Evolutionary conservation across 495 filamentous ascomycete species (phyloP), one percentile per base, ranked within the genome.

Genomic region (Poronia punctata): DNA sequence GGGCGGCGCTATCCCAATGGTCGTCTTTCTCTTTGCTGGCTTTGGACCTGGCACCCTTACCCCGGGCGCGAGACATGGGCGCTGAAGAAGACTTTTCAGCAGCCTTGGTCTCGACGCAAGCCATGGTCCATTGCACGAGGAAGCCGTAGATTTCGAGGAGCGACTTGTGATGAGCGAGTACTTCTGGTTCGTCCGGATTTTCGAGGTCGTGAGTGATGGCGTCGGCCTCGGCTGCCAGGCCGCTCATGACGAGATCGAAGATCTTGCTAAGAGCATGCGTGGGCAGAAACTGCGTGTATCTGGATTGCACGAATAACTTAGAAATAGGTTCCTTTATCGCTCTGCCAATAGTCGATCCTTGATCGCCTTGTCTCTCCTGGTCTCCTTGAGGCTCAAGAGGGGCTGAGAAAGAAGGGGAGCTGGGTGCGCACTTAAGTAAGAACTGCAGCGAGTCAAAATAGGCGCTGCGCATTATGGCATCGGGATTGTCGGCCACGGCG

Each of bases 101-200:
- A 8, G 88, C 85, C 63, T 95, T 93, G 18, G 86, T 82, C 59
- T 99, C 92, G 41, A 96, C 84, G 11, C 84, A 88, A 5, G 88
- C 83, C 37, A 97, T 79, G 3, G 85, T 83, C 92, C 92, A 99
- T 62, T 95, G 92, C 32, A 96, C 69, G 1, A 99, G 71, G 52
- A 95, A 99, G 14, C 82, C 92, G 59, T 93, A 95, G 53, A 94
- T 87, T 53, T 99, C 92, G 45, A 99, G 75, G 7, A 95, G 71
- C 44, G 84, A 77, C 57, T 94, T 94, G 68, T 97, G 89, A 49
- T 86, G 82, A 34, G 80, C 74, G 35, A 90, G 69, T 11, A 80
- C 72, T 51, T 95, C 90, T 56, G 92, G 86, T 52, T 94, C 92
- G 58, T 95, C 89, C 26, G 59, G 59, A 14, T 78, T 78, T 54